A percentile compares a stretch with the other conserved stretches of the same genome.
Conservation (phyloP, 331 rosid genomes). For the Malus hybrid region DNA sequence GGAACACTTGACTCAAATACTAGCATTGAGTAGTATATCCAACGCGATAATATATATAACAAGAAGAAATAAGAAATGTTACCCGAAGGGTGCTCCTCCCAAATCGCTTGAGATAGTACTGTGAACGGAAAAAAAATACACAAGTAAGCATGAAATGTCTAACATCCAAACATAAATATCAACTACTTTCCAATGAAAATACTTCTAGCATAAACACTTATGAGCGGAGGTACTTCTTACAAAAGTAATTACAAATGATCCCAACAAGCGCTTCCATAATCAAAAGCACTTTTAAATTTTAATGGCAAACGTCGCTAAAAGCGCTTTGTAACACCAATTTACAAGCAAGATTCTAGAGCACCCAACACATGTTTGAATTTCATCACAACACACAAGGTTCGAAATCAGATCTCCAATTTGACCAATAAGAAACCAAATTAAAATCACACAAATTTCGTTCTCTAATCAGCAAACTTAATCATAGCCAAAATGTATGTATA, state of each 20-base stretch:
- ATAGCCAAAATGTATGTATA: background rate
- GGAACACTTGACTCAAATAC: background rate
- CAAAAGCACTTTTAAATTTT: background rate
- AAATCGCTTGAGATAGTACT: constrained; percentile 78
- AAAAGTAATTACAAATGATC: too few relatives aligned
- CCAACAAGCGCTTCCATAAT: background rate
- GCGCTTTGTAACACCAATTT: background rate
- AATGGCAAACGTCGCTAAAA: background rate
- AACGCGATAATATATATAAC: background rate
- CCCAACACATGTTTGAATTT: background rate
- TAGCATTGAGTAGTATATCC: background rate
- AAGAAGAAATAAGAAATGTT: constrained; percentile 6
- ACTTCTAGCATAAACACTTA: background rate
- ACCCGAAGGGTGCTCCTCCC: constrained; percentile 95
- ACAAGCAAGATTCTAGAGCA: background rate
- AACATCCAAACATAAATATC: background rate
- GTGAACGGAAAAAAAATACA: constrained; percentile 20
- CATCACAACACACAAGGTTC: background rate
- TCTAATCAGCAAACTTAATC: background rate
- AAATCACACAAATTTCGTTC: background rate
- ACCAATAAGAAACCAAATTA: background rate
- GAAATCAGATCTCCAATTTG: background rate
- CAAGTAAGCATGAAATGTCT: background rate
- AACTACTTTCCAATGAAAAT: background rate
- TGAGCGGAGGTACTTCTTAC: background rate